phyloP scores from a whole-genome alignment of 176 grass and related monocot species.

The Eleusine indica region DNA sequence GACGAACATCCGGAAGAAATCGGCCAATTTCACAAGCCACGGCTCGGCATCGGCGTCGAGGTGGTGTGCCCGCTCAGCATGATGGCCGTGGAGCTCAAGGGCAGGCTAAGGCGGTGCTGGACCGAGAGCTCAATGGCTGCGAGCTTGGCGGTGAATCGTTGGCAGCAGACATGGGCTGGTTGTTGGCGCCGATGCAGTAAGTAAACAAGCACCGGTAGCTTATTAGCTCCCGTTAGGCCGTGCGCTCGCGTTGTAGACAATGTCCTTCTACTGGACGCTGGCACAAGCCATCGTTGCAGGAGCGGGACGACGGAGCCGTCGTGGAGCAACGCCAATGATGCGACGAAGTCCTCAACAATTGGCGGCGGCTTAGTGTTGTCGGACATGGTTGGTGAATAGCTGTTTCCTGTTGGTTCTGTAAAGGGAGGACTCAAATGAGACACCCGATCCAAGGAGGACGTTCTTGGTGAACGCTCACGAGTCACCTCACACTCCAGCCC shows the following conservation, averaged over 20 bases:
- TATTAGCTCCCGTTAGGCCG: slow-evolving; percentile 3
- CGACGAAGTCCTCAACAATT: slow-evolving; percentile 42
- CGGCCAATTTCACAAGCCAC: slow-evolving; percentile 37
- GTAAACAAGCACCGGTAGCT: slow-evolving; percentile 34
- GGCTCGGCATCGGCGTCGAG: neutral
- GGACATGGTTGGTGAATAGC: slow-evolving; percentile 1
- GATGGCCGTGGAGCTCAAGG: slow-evolving; percentile 52
- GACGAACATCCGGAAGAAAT: slow-evolving; percentile 30
- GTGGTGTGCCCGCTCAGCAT: slow-evolving; percentile 31
- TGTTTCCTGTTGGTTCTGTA: no score
- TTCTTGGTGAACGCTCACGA: no score
- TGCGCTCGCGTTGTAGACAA: slow-evolving; percentile 30
- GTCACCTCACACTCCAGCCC: no score
- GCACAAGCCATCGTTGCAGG: slow-evolving; percentile 4
- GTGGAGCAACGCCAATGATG: slow-evolving; percentile 24
- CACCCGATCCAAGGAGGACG: no score
- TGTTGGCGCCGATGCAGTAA: slow-evolving; percentile 32
- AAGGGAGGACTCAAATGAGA: no score
- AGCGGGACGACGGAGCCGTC: slow-evolving; percentile 40
- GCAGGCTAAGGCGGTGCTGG: slow-evolving; percentile 62
- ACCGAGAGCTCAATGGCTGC: slow-evolving; percentile 48
- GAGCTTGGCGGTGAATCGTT: slow-evolving; percentile 29
- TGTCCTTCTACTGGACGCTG: slow-evolving; percentile 34
- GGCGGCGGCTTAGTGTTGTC: slow-evolving; percentile 1
- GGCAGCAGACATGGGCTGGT: neutral